These are phyloP conservation scores for Wickerhamomyces rabaulensis DNA, from an alignment of 805 yeast genomes.

Conservation along the genomic window DNA sequence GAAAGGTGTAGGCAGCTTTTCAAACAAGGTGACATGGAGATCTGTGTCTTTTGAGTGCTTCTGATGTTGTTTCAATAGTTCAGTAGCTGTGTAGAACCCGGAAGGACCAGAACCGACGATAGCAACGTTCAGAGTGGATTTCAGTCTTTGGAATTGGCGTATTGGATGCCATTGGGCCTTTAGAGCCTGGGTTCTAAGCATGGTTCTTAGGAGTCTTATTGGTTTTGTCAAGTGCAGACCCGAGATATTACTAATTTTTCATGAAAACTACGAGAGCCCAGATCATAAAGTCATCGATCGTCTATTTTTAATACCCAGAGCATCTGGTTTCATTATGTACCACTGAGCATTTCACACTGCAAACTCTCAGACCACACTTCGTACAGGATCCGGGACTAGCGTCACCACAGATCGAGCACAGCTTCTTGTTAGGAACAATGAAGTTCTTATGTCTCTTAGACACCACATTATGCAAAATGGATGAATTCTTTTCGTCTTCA, in stretches of 20 bases:
- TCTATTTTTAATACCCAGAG: conserved; percentile 21
- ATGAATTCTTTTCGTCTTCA: conserved; percentile 34
- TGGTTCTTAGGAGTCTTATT: too few species aligned
- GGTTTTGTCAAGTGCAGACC: too few species aligned
- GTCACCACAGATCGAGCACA: conserved; percentile 43
- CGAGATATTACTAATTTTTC: neutral
- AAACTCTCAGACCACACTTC: conserved; percentile 36
- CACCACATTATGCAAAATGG: conserved; percentile 24
- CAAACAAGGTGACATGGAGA: conserved; percentile 65
- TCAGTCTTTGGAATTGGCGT: conserved; percentile 2
- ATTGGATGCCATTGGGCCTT: neutral
- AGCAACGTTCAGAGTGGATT: conserved; percentile 22
- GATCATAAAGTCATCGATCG: neutral
- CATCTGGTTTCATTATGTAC: conserved; percentile 43
- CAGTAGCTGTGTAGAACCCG: conserved; percentile 84
- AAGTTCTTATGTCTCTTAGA: conserved; percentile 28
- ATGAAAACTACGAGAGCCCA: neutral
- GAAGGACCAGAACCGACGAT: conserved; percentile 96
- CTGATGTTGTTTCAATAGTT: conserved; percentile 48
- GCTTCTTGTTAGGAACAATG: conserved; percentile 31
- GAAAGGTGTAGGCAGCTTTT: conserved; percentile 80
- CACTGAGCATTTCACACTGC: conserved; percentile 34
- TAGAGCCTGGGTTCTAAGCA: neutral
- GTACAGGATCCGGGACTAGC: conserved; percentile 36
- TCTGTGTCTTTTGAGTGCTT: conserved; percentile 4